Percentiles rank a stretch among this genome's conserved stretches.
These are phyloP conservation scores for Rhexocercosporidium sp. DNA, from an alignment of 2,329 filamentous ascomycete species.

Conservation along the genomic window DNA sequence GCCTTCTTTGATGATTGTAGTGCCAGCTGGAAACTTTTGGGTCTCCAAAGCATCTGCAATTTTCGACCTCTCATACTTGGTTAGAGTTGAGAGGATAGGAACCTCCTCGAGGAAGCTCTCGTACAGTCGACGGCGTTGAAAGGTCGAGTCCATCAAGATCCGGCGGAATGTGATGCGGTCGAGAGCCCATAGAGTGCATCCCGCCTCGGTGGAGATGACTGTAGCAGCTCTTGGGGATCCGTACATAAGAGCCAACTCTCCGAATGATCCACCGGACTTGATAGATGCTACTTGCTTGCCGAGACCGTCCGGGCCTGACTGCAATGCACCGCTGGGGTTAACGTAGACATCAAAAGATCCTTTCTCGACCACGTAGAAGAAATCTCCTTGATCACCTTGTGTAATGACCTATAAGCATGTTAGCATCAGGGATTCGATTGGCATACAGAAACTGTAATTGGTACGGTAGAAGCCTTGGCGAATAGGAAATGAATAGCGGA, in stretches of 20 bases:
- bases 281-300: constrained; percentile 83
- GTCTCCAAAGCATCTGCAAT: constrained; percentile 96
- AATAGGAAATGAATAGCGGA: neutral
- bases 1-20: constrained; percentile 88
- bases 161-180: constrained; percentile 96
- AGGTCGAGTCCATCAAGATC: constrained; percentile 97
- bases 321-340: constrained; percentile 75
- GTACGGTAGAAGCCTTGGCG: neutral
- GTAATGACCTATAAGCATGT: constrained; percentile 74
- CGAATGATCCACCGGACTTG: constrained; percentile 89
- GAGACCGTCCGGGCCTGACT: constrained; percentile 81
- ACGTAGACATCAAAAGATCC: constrained; percentile 92
- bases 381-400: constrained; percentile 95
- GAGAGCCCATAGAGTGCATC: constrained; percentile 88
- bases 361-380: constrained; percentile 95
- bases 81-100: constrained; percentile 80
- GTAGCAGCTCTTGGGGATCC: constrained; percentile 96
- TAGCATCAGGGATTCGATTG: neutral
- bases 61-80: constrained; percentile 93
- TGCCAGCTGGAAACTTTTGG: constrained; percentile 78
- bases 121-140: constrained; percentile 94
- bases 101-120: constrained; percentile 97
- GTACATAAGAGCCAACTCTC: constrained; percentile 97
- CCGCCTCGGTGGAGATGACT: constrained; percentile 79
- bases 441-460: neutral